phyloP scores from a whole-genome alignment of 768 basidiomycete species.

The Lactarius sanguifluus region DNA sequence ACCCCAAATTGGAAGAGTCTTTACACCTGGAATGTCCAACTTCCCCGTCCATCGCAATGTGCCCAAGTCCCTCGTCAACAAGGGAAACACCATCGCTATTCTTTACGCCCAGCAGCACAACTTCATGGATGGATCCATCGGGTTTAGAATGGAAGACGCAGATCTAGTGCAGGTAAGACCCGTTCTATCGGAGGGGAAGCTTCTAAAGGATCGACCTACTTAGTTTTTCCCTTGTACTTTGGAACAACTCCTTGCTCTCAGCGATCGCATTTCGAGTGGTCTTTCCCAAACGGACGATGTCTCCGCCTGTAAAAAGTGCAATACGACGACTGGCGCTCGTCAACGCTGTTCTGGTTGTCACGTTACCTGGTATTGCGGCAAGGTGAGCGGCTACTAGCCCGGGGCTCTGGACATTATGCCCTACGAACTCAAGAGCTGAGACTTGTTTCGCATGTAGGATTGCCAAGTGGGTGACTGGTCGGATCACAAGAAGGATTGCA shows the following conservation, averaged over 20 bases:
- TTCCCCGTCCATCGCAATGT: not conserved
- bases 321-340: not conserved
- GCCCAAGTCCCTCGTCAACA: not conserved
- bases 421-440: not conserved
- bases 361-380: not conserved
- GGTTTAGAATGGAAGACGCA: not conserved
- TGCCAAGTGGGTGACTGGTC: not conserved
- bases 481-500: slow-evolving; percentile 1
- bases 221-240: not conserved
- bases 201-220: not conserved
- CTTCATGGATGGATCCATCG: not conserved
- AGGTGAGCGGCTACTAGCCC: not conserved
- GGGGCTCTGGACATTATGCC: not conserved
- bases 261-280: not conserved
- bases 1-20: not conserved
- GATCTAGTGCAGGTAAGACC: not conserved
- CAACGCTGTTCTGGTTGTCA: not conserved
- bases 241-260: not conserved
- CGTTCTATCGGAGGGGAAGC: not conserved
- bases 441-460: not conserved
- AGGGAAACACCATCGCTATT: not conserved
- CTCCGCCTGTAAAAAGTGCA: not conserved
- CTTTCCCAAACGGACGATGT: not conserved
- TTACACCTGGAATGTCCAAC: not conserved
- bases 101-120: not conserved